Evolutionary conservation across 306 rosid species (phyloP).

Genomic region (barrel medic (Medicago truncatula)): MtrunA17r5.0-ANR NC_053047.1:2714001-2714500

Average conservation of each 20-base stretch:
- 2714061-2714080: constrained; percentile 13
- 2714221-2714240: background rate
- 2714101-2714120: constrained; percentile 6
- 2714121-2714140: constrained; percentile 25
- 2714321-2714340: background rate
- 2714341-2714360: background rate
- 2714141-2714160: constrained; percentile 21
- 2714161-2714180: too few species aligned
- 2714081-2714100: constrained; percentile 3
- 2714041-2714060: constrained; percentile 38
- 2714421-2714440: background rate
- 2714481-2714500: background rate
- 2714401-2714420: background rate
- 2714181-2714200: constrained; percentile 22
- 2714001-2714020: constrained; percentile 20
- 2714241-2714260: background rate
- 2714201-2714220: background rate
- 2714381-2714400: background rate
- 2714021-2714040: constrained; percentile 28
- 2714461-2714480: background rate
- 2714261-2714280: background rate
- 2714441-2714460: background rate
- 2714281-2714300: too few species aligned
- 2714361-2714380: background rate
- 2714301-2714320: background rate